These are phyloP conservation scores for Candida dajiaensis DNA, from an alignment of 805 yeast genomes.

Conservation along the genomic window DNA sequence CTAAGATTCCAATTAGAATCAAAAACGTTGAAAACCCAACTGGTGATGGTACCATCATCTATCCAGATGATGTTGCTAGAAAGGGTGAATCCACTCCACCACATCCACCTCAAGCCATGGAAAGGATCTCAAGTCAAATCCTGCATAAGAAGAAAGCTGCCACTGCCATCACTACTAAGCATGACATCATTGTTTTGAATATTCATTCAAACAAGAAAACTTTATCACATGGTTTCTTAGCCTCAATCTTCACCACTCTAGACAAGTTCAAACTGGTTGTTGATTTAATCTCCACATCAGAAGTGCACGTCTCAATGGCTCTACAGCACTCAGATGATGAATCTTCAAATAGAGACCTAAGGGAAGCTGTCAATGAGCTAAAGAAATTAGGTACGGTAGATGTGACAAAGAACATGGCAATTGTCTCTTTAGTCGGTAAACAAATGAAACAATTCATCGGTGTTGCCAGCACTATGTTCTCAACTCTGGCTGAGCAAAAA, in stretches of 20 bases:
- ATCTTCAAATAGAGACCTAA: constrained; percentile 46
- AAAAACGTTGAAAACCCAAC: constrained; percentile 91
- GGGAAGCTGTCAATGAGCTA: constrained; percentile 72
- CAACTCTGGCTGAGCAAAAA: constrained; percentile 83
- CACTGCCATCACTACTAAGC: constrained; percentile 95
- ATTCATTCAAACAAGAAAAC: constrained; percentile 93
- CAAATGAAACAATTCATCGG: constrained; percentile 97
- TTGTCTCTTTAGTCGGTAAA: constrained; percentile 91
- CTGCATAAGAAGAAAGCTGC: constrained; percentile 58
- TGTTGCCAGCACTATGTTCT: constrained; percentile 95
- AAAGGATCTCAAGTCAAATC: constrained; percentile 32
- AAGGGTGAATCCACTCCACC: constrained; percentile 90
- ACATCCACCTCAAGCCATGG: constrained; percentile 80
- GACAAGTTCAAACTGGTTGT: constrained; percentile 85
- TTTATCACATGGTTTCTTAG: constrained; percentile 90
- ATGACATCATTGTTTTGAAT: constrained; percentile 84
- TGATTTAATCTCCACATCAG: constrained; percentile 93
- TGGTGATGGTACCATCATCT: constrained; percentile 92
- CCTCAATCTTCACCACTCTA: constrained; percentile 79
- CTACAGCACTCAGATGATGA: constrained; percentile 69
- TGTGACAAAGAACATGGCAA: constrained; percentile 80
- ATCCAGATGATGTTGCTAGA: constrained; percentile 83
- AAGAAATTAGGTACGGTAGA: constrained; percentile 83
- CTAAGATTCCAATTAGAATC: constrained; percentile 93
- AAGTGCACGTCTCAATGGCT: constrained; percentile 98